A percentile compares a stretch with the other conserved stretches of the same genome.
phyloP scores from a whole-genome alignment of 2,329 filamentous ascomycete genomes.

The Aspergillus sp. region DNA sequence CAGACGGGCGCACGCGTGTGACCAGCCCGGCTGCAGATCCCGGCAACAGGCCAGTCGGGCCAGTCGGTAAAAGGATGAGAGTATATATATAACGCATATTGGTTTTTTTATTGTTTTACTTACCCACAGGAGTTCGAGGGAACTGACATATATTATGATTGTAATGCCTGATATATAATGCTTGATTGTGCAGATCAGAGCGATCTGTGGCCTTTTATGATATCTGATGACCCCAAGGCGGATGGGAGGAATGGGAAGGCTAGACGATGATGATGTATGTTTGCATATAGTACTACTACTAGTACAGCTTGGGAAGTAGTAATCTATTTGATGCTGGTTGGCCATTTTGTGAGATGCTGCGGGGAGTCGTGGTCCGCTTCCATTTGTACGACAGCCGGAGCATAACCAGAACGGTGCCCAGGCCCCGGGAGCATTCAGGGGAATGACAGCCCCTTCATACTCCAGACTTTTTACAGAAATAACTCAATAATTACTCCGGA shows the following conservation, averaged over 20 bases:
- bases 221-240: slow-evolving; percentile 3
- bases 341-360: not conserved
- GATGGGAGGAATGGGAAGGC: not conserved
- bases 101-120: not conserved
- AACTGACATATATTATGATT: slow-evolving; percentile 1
- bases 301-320: not conserved
- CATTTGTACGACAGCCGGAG: not conserved
- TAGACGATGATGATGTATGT: not conserved
- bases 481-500: not conserved
- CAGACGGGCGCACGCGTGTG: not conserved
- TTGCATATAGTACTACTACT: not conserved
- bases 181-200: slow-evolving; percentile 1
- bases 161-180: slow-evolving; percentile 8
- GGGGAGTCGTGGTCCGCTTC: slow-evolving; percentile 4
- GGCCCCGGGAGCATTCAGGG: not conserved
- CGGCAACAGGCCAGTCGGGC: not conserved
- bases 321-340: not conserved
- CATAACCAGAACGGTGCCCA: slow-evolving; percentile 1
- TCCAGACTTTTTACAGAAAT: not conserved
- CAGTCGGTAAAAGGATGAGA: not conserved
- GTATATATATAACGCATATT: slow-evolving; percentile 9
- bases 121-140: not conserved
- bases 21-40: not conserved
- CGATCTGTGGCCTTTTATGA: slow-evolving; percentile 16
- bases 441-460: not conserved